phyloP scores from a whole-genome alignment of 2,329 filamentous ascomycete species.

The Colletotrichum godetiae region DNA sequence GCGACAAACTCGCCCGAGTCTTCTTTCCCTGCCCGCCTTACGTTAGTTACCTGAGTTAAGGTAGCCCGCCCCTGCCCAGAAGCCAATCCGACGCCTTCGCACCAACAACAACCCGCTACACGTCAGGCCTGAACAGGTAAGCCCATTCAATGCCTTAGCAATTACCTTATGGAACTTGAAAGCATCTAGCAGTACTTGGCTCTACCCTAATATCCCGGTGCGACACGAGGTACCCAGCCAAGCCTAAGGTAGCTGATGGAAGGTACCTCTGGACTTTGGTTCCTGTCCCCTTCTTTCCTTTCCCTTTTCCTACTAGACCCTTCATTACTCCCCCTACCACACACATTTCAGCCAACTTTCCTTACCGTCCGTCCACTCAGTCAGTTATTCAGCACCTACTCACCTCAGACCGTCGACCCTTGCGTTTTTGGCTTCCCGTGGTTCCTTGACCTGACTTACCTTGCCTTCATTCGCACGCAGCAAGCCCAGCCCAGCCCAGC shows the following conservation, averaged over 20 bases:
- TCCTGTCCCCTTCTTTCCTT: neutral
- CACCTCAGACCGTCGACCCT: slow-evolving; percentile 1
- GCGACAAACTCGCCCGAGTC: neutral
- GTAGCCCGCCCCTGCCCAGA: neutral
- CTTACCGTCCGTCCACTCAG: neutral
- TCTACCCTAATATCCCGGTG: neutral
- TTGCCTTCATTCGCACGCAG: neutral
- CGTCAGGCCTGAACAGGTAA: neutral
- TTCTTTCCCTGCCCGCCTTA: slow-evolving; percentile 11
- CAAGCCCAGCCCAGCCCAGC: neutral
- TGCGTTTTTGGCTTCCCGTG: neutral
- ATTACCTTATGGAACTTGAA: neutral
- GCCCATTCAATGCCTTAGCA: neutral
- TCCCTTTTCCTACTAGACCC: neutral
- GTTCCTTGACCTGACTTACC: neutral
- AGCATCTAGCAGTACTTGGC: neutral
- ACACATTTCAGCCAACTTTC: neutral
- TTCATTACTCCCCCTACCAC: neutral
- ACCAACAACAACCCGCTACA: neutral
- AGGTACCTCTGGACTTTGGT: neutral
- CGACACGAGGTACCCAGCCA: neutral
- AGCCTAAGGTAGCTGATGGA: neutral
- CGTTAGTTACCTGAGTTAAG: neutral
- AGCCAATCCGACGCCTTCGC: neutral
- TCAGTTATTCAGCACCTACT: neutral